Evolutionary conservation across 768 basidiomycete species (phyloP), one percentile per base, ranked within the genome.

Genomic region (Mycena galopus): DNA sequence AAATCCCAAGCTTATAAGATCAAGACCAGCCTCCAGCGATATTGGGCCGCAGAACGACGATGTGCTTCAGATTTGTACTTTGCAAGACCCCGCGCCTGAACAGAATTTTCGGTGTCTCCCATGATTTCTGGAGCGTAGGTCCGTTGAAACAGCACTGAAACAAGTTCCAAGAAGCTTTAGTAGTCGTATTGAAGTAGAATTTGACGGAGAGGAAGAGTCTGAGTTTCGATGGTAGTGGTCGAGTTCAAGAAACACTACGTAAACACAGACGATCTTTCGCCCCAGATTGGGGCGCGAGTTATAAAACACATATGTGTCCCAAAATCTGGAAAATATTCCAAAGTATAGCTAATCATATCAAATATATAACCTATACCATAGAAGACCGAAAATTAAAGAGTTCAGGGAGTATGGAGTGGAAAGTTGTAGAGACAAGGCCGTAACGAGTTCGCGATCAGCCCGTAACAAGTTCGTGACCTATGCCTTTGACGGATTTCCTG

Each of bases 361-460:
- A n/a, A 21, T 19, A 56, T n/a, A 30, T 19, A 32, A 19, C 16
- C 27, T 7, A 2, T 17, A 1, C 17, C 7, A 21, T 30, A 56
- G 55, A 56, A 30, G 0, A 56, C 16, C 16, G 32, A 29, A 30
- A 33, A 30, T 9, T 1, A 25, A 4, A 47, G n/a, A 11, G 47
- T 23, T 1, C 21, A 47, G 0, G 1, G 47, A 47, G 47, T 47
- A 47, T 8, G n/a, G 10, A 23, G 47, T 1, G 3, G 1, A 32
- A 56, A 30, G 17, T 7, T 47, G 1, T n/a, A 29, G 27, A 10
- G 33, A 23, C 30, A 25, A 25, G 33, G 30, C 47, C 44, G 47
- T 64, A 64, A 50, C 47, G 47, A 64, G 62, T 64, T 64, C 62
- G 32, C 23, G 62, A 64, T 64, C 21, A n/a, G 25, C 21, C 62